Evolutionary conservation across 805 yeast species (phyloP), one percentile per base, ranked within the genome.

Genomic region (Metschnikowia vanudenii): DNA sequence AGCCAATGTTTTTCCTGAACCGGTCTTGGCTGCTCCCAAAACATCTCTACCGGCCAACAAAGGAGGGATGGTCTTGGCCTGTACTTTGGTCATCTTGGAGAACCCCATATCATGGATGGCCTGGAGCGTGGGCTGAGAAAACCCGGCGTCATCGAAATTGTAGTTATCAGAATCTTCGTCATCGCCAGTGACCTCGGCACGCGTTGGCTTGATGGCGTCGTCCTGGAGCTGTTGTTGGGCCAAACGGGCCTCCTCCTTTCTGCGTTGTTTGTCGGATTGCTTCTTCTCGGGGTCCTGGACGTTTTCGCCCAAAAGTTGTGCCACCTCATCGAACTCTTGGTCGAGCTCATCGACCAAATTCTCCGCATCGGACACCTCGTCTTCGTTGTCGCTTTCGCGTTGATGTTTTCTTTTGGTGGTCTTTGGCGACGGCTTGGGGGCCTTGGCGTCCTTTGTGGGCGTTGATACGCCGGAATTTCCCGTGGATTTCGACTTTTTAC

Each of bases 1-100:
- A 9, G 99, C 98, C 51, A 95, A 73, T 0, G 99, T 94, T 73
- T 94, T 94, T 64, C 99, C 99, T 1, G 97, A 90, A 45, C 99
- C 99, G 2, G 99, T 94, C 71, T 91, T 92, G 47, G 99, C 99
- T n/a, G 99, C 99, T 56, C 99, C 99, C 45, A 94, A 76, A 17
- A 95, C 98, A 69, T 94, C 99, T 58, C 92, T 81, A 37, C 99
- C 99, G 1, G 98, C 97, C 53, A 95, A 71, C 52, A 94, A 75
- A 10, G 99, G 98, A 6, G 99, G 98, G 46, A 94, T 94, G 11
- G 99, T 90, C 69, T 92, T 82, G 22, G 96, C 85, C 69, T 94
- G 99, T 9, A 94, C 98, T 53, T 84, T 81, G 1, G 99, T 95
- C 97, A 94, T 88, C 43, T 73, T 84, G 12, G 80, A 75, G 71